phyloP scores from a whole-genome alignment of 2,329 filamentous ascomycete genomes.

The Fusarium sublunatum region DNA sequence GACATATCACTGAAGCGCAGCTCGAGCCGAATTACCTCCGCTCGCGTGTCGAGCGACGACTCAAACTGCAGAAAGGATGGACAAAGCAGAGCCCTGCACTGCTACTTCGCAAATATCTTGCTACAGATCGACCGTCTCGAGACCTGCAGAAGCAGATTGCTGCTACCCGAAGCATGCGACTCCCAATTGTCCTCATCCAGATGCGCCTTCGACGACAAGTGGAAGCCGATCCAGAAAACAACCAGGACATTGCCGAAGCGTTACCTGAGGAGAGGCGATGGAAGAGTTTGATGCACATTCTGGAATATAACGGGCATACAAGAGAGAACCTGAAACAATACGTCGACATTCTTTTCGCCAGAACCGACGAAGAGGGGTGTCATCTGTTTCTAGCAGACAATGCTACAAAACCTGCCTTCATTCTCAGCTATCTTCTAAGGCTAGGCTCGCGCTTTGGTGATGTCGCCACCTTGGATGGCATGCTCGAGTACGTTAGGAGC shows the following conservation, averaged over 20 bases:
- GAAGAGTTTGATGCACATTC: conserved; percentile 34
- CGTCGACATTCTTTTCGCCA: conserved; percentile 46
- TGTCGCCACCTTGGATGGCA: conserved; percentile 38
- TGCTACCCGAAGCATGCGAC: conserved; percentile 42
- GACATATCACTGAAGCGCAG: not conserved
- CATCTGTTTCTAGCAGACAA: conserved; percentile 46
- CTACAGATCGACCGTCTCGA: conserved; percentile 9
- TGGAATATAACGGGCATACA: conserved; percentile 38
- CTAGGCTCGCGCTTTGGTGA: conserved; percentile 41
- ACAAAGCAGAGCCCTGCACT: conserved; percentile 40
- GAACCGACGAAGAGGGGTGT: conserved; percentile 49
- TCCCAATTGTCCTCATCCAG: conserved; percentile 50
- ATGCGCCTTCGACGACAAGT: conserved; percentile 45
- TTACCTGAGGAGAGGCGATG: conserved; percentile 44
- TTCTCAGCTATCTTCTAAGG: conserved; percentile 50
- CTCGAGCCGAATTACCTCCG: conserved; percentile 13
- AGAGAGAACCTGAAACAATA: conserved; percentile 43
- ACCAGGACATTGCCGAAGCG: conserved; percentile 36
- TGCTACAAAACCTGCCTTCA: conserved; percentile 44
- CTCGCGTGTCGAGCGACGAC: conserved; percentile 31
- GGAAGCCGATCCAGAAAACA: conserved; percentile 19
- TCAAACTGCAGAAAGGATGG: conserved; percentile 40
- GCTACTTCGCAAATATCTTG: conserved; percentile 42
- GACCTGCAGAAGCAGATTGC: conserved; percentile 37
- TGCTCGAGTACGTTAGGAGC: conserved; percentile 45